These are phyloP conservation scores for Bisporella sp. DNA, from an alignment of 2,329 filamentous ascomycete genomes.

Conservation along the genomic window DNA sequence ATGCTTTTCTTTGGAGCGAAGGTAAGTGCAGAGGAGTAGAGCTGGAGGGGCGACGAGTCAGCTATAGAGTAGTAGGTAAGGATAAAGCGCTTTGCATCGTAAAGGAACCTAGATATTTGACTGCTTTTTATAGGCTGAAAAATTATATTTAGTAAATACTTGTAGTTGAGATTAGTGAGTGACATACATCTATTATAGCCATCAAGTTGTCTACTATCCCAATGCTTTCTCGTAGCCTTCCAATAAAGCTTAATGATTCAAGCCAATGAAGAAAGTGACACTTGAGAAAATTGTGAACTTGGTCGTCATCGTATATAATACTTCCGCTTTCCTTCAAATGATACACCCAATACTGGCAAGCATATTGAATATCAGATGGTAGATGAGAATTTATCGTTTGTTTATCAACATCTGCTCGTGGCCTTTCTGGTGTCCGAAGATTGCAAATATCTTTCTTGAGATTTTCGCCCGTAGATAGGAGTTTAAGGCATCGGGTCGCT, in stretches of 20 bases:
- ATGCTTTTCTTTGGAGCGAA: slow-evolving; percentile 27
- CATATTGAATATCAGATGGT: slow-evolving; percentile 29
- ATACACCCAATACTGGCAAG: slow-evolving; percentile 7
- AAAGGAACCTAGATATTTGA: background rate
- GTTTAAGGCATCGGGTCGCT: slow-evolving; percentile 28
- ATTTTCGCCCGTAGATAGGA: slow-evolving; percentile 23
- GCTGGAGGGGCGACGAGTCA: slow-evolving; percentile 21
- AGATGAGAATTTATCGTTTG: slow-evolving; percentile 17
- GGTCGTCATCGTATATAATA: slow-evolving; percentile 22
- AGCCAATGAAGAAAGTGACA: slow-evolving; percentile 1
- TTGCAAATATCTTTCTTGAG: slow-evolving; percentile 32
- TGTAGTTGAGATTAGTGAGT: background rate
- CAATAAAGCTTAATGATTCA: background rate
- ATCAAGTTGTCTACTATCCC: background rate
- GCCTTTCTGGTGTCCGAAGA: slow-evolving; percentile 21
- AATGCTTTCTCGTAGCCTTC: background rate
- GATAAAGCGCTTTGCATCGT: slow-evolving; percentile 2
- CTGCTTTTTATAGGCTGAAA: background rate
- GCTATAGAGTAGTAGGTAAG: background rate
- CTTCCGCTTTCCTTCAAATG: slow-evolving; percentile 26
- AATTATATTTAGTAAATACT: background rate
- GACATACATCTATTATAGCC: background rate
- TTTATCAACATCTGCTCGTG: slow-evolving; percentile 17
- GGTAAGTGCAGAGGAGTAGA: slow-evolving; percentile 26
- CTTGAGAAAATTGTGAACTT: slow-evolving; percentile 3